Evolutionary conservation across 2,329 filamentous ascomycete genomes (phyloP), one percentile per base, ranked within the genome.

Genomic region (Calonectria pseudoreteaudii): DNA sequence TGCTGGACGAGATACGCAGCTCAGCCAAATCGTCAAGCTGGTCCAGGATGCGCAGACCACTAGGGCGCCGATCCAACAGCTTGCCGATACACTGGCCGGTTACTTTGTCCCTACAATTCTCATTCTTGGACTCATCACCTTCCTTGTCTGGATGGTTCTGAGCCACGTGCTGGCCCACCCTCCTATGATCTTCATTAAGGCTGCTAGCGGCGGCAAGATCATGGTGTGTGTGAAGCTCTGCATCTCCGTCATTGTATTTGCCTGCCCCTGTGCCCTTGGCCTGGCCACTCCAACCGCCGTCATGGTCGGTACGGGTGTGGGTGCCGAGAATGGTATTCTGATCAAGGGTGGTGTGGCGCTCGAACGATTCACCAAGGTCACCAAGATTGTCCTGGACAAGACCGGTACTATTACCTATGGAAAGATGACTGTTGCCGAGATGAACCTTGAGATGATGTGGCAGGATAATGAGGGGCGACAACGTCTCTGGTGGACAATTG

Each of bases 141-240:
- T 99, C 83, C 86, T 94, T 18, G 91, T 91, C 20, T 99, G 97
- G 97, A 98, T 99, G 95, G 87, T 98, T 36, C 90, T 99, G 16
- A 98, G 95, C 83, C 96, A 98, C 81, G 89, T 95, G 41, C 87
- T 99, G 36, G 85, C 91, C 0, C 88, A 96, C 81, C 96, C 96
- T n/a, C 97, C 97, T 2, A 90, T 93, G 81, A 96, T 98, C 76
- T 99, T 99, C 85, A 86, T 94, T 31, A 90, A 94, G 73, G 92
- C 93, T 72, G 90, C 91, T 56, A 96, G 94, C 81, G 97, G 97
- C 75, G 97, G 97, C 70, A 96, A 95, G 83, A 88, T 98, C 76
- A 98, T 99, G 94, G 95, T 98, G 3, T 99, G 97, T 83, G 88
- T 98, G 76, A 97, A 98, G 87, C 92, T 99, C 20, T 98, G 97